Evolutionary conservation across 768 basidiomycete genomes (phyloP).

Genomic region (Leccinum longicurvipes): DNA sequence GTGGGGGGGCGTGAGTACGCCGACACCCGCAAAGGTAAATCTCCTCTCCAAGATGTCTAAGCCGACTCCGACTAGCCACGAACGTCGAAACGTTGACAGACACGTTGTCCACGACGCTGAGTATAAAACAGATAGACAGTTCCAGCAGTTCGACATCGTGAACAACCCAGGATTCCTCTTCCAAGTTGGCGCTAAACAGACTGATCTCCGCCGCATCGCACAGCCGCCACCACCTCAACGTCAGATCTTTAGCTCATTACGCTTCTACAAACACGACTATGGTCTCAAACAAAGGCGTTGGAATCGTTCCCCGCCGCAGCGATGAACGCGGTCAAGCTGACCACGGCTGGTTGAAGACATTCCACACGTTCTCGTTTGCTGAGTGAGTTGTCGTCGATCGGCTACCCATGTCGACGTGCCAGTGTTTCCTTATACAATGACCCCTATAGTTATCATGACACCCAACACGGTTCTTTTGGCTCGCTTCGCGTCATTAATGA

Average conservation of each 20-base stretch:
- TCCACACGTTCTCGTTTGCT: slow-evolving; percentile 81
- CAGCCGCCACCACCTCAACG: background rate
- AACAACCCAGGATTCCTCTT: slow-evolving; percentile 1
- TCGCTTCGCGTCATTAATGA: slow-evolving; percentile 89
- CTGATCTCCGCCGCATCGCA: slow-evolving; percentile 1
- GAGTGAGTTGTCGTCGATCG: slow-evolving; percentile 40
- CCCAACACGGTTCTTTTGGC: slow-evolving; percentile 59
- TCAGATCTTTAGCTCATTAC: background rate
- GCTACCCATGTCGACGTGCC: background rate
- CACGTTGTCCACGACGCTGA: background rate
- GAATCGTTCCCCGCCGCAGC: slow-evolving; percentile 53
- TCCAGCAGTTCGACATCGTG: background rate
- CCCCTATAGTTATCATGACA: slow-evolving; percentile 54
- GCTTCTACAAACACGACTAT: slow-evolving; percentile 10
- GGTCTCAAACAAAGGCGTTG: slow-evolving; percentile 20
- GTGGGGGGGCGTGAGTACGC: slow-evolving; percentile 26
- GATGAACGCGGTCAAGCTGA: slow-evolving; percentile 69
- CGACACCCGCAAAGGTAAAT: slow-evolving; percentile 23
- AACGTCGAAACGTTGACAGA: background rate
- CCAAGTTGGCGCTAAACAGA: slow-evolving; percentile 1
- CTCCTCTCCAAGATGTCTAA: slow-evolving; percentile 10
- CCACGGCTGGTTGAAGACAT: slow-evolving; percentile 85
- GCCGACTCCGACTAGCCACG: background rate
- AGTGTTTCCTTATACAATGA: background rate
- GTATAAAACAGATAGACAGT: slow-evolving; percentile 18